Evolutionary conservation across 2,329 filamentous ascomycete species (phyloP).

Genomic region (Dactylonectria macrodidyma): DNA sequence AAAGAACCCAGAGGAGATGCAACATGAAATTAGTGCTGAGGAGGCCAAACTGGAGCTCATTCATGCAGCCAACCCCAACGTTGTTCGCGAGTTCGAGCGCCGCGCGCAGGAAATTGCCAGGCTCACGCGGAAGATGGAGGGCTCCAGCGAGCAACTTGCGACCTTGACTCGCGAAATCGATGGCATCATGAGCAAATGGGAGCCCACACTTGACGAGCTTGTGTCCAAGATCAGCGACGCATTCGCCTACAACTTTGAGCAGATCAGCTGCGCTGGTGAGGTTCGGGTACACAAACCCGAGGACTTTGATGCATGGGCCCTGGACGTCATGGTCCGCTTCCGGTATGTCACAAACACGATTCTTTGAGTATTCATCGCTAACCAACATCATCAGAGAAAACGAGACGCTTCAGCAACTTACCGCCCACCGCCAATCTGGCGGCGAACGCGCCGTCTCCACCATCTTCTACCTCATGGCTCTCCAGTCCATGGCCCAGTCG

Average conservation of each 20-base stretch:
- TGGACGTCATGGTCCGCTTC: conserved; percentile 96
- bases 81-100: conserved; percentile 83
- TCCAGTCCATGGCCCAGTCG: conserved; percentile 92
- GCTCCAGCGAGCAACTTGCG: conserved; percentile 68
- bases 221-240: conserved; percentile 88
- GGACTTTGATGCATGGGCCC: conserved; percentile 94
- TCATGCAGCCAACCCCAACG: conserved; percentile 81
- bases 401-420: conserved; percentile 87
- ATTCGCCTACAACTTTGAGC: conserved; percentile 93
- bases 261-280: conserved; percentile 95
- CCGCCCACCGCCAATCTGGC: conserved; percentile 94
- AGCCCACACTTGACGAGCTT: conserved; percentile 84
- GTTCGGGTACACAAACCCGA: conserved; percentile 90
- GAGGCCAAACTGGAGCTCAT: conserved; percentile 84
- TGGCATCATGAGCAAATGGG: conserved; percentile 81
- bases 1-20: conserved; percentile 74
- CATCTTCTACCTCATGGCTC: conserved; percentile 98
- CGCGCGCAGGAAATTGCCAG: conserved; percentile 79
- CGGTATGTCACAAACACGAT: conserved; percentile 68
- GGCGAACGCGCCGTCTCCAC: conserved; percentile 97
- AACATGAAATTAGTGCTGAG: conserved; percentile 81
- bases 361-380: conserved; percentile 19
- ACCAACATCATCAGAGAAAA: conserved; percentile 70
- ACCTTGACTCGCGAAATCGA: conserved; percentile 72
- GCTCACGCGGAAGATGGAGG: conserved; percentile 70